phyloP scores from a whole-genome alignment of 2,329 filamentous ascomycete genomes.

The Aspergillus pseudonomiae region DNA sequence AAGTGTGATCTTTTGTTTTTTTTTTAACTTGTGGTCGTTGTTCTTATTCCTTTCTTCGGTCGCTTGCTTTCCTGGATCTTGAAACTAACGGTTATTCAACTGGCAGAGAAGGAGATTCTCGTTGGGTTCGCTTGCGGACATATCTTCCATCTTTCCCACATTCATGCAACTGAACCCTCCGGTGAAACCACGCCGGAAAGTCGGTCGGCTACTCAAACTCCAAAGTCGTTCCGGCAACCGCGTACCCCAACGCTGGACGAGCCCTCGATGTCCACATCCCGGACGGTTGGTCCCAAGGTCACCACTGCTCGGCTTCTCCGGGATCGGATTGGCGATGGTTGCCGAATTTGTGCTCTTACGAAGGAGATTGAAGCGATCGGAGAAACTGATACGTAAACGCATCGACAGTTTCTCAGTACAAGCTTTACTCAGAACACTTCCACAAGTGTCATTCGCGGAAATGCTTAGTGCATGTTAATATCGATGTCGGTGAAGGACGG shows the following conservation, averaged over 20 bases:
- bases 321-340: constrained; percentile 62
- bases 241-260: constrained; percentile 29
- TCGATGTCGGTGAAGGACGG: constrained; percentile 6
- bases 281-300: constrained; percentile 80
- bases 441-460: neutral
- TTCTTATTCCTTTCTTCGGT: neutral
- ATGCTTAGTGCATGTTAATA: neutral
- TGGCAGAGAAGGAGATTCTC: constrained; percentile 57
- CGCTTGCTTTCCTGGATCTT: neutral
- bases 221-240: constrained; percentile 23
- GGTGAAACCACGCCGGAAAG: constrained; percentile 21
- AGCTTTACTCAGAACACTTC: neutral
- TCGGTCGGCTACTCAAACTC: constrained; percentile 26
- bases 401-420: neutral
- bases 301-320: constrained; percentile 79
- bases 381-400: constrained; percentile 15
- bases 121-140: constrained; percentile 71
- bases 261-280: constrained; percentile 34
- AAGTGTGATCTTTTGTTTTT: constrained; percentile 11
- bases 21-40: neutral
- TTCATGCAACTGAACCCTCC: constrained; percentile 49
- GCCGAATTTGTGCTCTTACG: constrained; percentile 41
- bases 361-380: constrained; percentile 39
- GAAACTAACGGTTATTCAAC: neutral
- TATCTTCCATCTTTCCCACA: constrained; percentile 66